Percentiles rank a stretch among this genome's conserved stretches.
Evolutionary conservation across 306 rosid genomes (phyloP).

Genomic region (Fragaria nilgerrensis): DNA sequence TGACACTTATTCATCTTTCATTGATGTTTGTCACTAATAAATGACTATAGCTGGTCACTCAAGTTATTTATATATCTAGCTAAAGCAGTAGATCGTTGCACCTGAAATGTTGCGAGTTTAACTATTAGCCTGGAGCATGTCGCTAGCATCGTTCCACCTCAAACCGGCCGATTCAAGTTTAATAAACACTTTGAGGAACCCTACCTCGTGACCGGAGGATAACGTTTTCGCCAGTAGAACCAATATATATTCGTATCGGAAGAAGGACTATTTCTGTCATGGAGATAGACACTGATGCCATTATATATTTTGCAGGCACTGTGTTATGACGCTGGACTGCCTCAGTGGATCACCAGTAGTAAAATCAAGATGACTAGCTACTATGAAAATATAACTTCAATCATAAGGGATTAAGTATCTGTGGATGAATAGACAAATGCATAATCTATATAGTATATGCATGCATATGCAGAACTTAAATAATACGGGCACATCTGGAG

Average conservation of each 20-base stretch:
- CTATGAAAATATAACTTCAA: neutral
- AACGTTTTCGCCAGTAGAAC: neutral
- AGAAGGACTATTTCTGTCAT: neutral
- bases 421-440: neutral
- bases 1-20: too few species aligned
- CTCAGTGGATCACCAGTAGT: neutral
- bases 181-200: neutral
- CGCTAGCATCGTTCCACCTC: too few species aligned
- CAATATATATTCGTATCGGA: constrained; percentile 13
- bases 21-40: too few species aligned
- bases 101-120: neutral
- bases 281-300: neutral
- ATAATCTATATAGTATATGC: neutral
- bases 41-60: too few species aligned
- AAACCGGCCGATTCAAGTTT: neutral
- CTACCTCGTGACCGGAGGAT: neutral
- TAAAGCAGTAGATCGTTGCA: neutral
- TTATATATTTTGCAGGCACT: neutral
- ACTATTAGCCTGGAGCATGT: too few species aligned
- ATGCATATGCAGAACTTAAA: constrained; percentile 9
- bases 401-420: neutral
- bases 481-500: constrained; percentile 25
- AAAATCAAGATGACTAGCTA: neutral
- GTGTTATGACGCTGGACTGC: neutral
- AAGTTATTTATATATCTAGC: too few species aligned